These are phyloP conservation scores for Phoma sp. DNA, from an alignment of 2,329 filamentous ascomycete species.

Conservation along the genomic window DNA sequence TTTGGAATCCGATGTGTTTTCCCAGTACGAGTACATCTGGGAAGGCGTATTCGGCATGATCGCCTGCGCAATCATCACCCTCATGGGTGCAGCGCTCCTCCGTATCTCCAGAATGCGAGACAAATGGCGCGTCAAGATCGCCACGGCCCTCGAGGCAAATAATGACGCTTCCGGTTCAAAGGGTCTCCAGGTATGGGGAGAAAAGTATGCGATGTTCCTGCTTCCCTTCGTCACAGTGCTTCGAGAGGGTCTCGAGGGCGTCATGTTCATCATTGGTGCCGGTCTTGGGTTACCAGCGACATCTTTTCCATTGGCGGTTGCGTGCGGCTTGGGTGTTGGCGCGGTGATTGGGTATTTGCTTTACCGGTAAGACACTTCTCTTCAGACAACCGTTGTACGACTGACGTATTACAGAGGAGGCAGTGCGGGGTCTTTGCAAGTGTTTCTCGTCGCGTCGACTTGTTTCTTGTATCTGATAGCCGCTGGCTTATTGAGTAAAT, in stretches of 20 bases:
- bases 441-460: slow-evolving; percentile 78
- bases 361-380: slow-evolving; percentile 54
- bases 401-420: slow-evolving; percentile 52
- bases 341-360: slow-evolving; percentile 71
- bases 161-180: slow-evolving; percentile 47
- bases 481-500: slow-evolving; percentile 77
- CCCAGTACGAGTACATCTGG: slow-evolving; percentile 74
- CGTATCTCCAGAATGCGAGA: slow-evolving; percentile 81
- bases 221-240: slow-evolving; percentile 84
- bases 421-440: slow-evolving; percentile 66
- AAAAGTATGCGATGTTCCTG: slow-evolving; percentile 84
- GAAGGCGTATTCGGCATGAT: slow-evolving; percentile 78
- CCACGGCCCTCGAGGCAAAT: slow-evolving; percentile 67
- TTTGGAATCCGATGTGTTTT: slow-evolving; percentile 70
- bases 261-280: slow-evolving; percentile 86
- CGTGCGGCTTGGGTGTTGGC: slow-evolving; percentile 74
- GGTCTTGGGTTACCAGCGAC: slow-evolving; percentile 74
- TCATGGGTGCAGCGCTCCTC: slow-evolving; percentile 79
- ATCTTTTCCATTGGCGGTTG: slow-evolving; percentile 76
- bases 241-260: slow-evolving; percentile 81
- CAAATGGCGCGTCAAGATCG: slow-evolving; percentile 85
- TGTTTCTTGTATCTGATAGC: slow-evolving; percentile 83
- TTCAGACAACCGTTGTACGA: slow-evolving; percentile 49
- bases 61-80: slow-evolving; percentile 78
- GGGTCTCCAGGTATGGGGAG: slow-evolving; percentile 65